Base-by-base conservation (phyloP, 176 grass and related monocot genomes). In the Tillandsia leiboldiana region DNA sequence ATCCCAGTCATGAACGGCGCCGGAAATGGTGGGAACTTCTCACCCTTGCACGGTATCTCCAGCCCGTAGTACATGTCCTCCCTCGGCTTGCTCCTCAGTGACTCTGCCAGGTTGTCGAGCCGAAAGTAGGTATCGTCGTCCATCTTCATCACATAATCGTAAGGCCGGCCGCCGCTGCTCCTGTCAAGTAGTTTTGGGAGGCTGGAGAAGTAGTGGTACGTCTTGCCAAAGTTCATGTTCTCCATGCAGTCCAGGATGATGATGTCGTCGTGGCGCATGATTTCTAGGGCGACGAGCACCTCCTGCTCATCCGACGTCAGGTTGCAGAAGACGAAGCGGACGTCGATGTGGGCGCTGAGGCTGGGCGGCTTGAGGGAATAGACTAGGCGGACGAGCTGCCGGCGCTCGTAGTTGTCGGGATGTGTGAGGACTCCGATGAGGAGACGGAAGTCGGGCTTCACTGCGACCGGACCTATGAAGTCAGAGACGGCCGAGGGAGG, bases 241-340 rank as follows among this genome's bases (percentile, higher is more conserved):
- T 66, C 64, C 26, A 3, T 42, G 23, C 64, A 66, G 64, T 66
- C 24, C 11, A 66, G 24, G 64, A 66, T 66, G 17, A 66, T 14
- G 64, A 66, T 66, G 24, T 66, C 64, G 64, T 66, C 64, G 64
- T 66, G 18, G 12, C 15, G 54, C 50, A 78, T 50, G 29, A 78
- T 78, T 54, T 86, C 83, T 33, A 86, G 65, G 6, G 78, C 51
- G 68, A 86, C 75, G n/a, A 86, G 71, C 50, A 76, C 62, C 1
- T 49, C 64, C 49, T 78, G 63, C 73, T 87, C 84, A 51, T 87
- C 75, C 12, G 11, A 66, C 50, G 64, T 52, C 9, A 78, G 17
- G 24, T 59, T 70, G 56, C 84, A 87, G 22, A 87, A 51, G 50
- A 87, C 75, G 54, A 87, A 87, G 51, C 81, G 67, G 13, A 87